These are phyloP conservation scores for Monosporascus cannonballus DNA, from an alignment of 2,329 filamentous ascomycete genomes.

Conservation along the genomic window DNA sequence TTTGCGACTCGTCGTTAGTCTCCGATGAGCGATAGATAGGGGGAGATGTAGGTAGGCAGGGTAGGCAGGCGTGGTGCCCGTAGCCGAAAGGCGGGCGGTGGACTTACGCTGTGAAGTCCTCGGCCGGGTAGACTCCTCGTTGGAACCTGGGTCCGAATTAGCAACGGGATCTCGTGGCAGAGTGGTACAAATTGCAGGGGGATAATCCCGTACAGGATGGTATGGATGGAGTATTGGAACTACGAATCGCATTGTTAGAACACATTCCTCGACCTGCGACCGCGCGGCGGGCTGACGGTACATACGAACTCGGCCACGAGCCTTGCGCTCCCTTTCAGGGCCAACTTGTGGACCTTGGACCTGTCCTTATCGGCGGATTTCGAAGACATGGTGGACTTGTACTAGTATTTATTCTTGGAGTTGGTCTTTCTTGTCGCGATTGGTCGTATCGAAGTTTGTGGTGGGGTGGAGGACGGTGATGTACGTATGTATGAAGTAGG, in stretches of 20 bases:
- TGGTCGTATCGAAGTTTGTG: background rate
- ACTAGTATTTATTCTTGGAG: background rate
- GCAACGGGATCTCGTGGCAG: background rate
- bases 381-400: conserved; percentile 18
- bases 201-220: conserved; percentile 64
- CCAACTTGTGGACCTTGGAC: conserved; percentile 91
- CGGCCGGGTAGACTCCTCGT: conserved; percentile 77
- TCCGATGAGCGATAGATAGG: background rate
- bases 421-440: background rate
- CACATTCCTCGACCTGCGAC: background rate
- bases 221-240: conserved; percentile 98
- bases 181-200: background rate
- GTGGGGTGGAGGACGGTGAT: background rate
- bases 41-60: background rate
- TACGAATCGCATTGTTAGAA: conserved; percentile 24
- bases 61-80: background rate
- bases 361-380: conserved; percentile 51
- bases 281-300: conserved; percentile 12
- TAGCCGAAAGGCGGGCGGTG: background rate
- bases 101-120: conserved; percentile 86
- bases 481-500: background rate
- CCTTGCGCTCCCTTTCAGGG: conserved; percentile 77
- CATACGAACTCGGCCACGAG: conserved; percentile 92
- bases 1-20: background rate
- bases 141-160: conserved; percentile 61